phyloP scores from a whole-genome alignment of 2,329 filamentous ascomycete genomes.

The Trichoderma arundinaceum region DNA sequence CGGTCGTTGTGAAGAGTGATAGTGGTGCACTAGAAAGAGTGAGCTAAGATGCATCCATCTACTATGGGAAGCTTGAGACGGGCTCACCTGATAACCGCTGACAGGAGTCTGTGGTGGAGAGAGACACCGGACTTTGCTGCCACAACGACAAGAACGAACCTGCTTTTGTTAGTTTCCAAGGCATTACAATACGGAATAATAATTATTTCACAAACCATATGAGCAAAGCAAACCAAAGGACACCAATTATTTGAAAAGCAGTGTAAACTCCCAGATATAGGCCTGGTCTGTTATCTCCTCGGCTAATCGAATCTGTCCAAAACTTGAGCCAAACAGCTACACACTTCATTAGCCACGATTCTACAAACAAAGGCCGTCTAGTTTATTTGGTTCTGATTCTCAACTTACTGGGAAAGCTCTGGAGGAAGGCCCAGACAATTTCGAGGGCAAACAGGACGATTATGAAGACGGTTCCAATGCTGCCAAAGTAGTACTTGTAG shows the following conservation, averaged over 20 bases:
- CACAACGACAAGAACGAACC: constrained; percentile 41
- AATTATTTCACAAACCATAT: constrained; percentile 1
- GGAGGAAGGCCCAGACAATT: constrained; percentile 39
- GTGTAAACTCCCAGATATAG: constrained; percentile 39
- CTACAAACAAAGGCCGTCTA: neutral
- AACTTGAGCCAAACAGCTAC: constrained; percentile 44
- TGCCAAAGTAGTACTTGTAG: constrained; percentile 29
- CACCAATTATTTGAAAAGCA: constrained; percentile 36
- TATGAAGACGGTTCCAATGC: constrained; percentile 6
- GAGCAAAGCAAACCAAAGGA: constrained; percentile 19
- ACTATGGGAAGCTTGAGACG: neutral
- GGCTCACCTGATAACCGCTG: constrained; percentile 29
- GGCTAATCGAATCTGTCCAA: constrained; percentile 38
- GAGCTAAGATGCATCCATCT: neutral
- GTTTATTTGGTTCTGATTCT: neutral
- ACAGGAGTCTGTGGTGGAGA: constrained; percentile 38
- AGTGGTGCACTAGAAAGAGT: neutral
- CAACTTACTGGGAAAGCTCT: constrained; percentile 41
- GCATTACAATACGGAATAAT: too few relatives aligned
- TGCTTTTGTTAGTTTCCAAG: constrained; percentile 12
- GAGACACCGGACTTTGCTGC: constrained; percentile 40
- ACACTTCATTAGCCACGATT: neutral
- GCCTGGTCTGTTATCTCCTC: constrained; percentile 6
- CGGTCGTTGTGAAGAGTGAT: constrained; percentile 15
- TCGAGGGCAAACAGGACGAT: constrained; percentile 36